Base-by-base conservation (phyloP, 495 filamentous ascomycete genomes). In the Cercophora scortea region DNA sequence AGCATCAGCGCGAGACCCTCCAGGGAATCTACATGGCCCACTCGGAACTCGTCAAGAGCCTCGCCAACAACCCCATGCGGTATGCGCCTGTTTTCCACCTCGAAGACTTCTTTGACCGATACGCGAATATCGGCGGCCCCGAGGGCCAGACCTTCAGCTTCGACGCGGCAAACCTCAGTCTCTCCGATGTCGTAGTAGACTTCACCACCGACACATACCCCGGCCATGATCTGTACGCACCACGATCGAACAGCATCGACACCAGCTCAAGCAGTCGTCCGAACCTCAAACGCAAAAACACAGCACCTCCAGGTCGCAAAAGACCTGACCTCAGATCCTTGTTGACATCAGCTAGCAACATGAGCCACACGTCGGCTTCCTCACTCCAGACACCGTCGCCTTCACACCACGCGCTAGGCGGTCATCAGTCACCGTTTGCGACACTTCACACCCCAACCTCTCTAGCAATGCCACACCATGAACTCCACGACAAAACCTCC, bases 81-180 rank as follows among this genome's bases (percentile, higher is more conserved):
- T 89, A 88, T 53, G 84, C 83, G 5, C 83, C 88, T 0, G 85
- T 86, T 13, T 92, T 91, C 58, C 86, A 90, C 51, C 77, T 90
- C 4, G 89, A 94, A 55, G 88, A 90, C 57, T 94, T 94, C 64
- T 85, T 91, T 60, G 87, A 91, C 59, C 79, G 89, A 17, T 94
- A 94, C 48, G 68, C 69, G 3, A 75, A 71, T 42, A 62, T 76
- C 10, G 67, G 68, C 4, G 64, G 71, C 10, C 59, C 66, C 0
- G 70, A 66, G 19, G 68, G 67, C 8, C 66, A 69, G 12, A 59
- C 68, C 0, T 77, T 74, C 33, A 73, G 65, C 10, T 79, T 81
- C 46, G 76, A 81, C 43, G 67, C 73, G 2, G 73, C 75, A 0
- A 75, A 76, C 49, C 63, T 78, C 6, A 72, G 66, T 32, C 68